These are phyloP conservation scores for Isatis lusitanica DNA, from an alignment of 441 rosid species.

Conservation along the genomic window DNA sequence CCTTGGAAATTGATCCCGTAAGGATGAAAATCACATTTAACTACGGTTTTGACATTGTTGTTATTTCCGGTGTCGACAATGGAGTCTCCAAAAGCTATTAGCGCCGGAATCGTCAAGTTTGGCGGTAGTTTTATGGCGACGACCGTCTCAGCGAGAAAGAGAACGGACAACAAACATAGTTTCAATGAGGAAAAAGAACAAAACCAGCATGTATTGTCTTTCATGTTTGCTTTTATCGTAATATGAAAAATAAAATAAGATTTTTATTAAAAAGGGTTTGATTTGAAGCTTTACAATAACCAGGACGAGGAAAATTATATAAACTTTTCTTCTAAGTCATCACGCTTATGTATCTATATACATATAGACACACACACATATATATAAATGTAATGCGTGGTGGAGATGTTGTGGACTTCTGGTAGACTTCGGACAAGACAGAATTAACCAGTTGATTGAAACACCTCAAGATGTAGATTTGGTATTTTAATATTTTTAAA, in stretches of 20 bases:
- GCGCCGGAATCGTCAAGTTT: constrained; percentile 42
- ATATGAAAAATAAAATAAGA: not conserved
- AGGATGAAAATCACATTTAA: constrained; percentile 51
- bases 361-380: not conserved
- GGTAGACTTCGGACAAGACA: constrained; percentile 3
- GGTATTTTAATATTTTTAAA: not conserved
- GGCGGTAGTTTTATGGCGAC: constrained; percentile 33
- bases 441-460: not conserved
- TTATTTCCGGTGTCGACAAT: constrained; percentile 55
- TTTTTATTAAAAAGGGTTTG: not conserved
- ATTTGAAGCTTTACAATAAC: constrained; percentile 13
- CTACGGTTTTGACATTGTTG: constrained; percentile 43
- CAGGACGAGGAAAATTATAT: not conserved
- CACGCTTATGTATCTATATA: constrained; percentile 9
- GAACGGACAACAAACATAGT: constrained; percentile 20
- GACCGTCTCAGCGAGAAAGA: constrained; percentile 7
- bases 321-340: not conserved
- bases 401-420: constrained; percentile 18
- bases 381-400: not conserved
- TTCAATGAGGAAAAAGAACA: constrained; percentile 22
- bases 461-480: not conserved
- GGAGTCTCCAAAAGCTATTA: constrained; percentile 60
- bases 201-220: constrained; percentile 21
- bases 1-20: constrained; percentile 51
- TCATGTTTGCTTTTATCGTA: constrained; percentile 22